phyloP scores from a whole-genome alignment of 2,329 filamentous ascomycete genomes.

The Monilinia fructicola region DNA sequence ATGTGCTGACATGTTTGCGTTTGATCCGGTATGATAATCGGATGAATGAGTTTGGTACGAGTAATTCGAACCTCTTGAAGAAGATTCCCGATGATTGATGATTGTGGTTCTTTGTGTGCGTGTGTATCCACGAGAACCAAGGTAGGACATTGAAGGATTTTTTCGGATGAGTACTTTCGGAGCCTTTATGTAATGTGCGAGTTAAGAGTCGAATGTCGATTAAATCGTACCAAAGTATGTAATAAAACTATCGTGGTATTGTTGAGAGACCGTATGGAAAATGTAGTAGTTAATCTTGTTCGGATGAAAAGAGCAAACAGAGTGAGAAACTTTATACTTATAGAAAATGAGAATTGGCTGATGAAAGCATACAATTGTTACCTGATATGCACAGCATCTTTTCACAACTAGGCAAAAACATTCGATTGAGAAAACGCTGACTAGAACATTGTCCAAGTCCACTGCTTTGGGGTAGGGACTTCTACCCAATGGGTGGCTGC shows the following conservation, averaged over 20 bases:
- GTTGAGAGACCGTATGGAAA: background rate
- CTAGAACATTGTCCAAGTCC: background rate
- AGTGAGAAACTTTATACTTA: slow-evolving; percentile 11
- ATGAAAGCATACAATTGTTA: slow-evolving; percentile 11
- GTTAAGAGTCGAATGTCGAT: background rate
- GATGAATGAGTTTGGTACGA: slow-evolving; percentile 12
- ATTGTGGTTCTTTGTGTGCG: background rate
- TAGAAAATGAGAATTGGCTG: slow-evolving; percentile 5
- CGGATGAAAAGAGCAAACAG: slow-evolving; percentile 15
- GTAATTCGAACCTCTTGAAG: slow-evolving; percentile 6
- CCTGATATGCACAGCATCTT: background rate
- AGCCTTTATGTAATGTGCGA: slow-evolving; percentile 6
- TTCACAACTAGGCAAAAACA: background rate
- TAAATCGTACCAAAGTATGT: background rate
- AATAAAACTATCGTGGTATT: background rate
- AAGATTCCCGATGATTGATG: slow-evolving; percentile 5
- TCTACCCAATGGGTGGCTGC: slow-evolving; percentile 14
- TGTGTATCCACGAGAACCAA: slow-evolving; percentile 19
- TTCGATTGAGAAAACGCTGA: background rate
- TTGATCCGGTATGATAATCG: slow-evolving; percentile 7
- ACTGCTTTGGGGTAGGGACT: background rate
- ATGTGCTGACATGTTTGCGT: slow-evolving; percentile 5
- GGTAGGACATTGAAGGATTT: slow-evolving; percentile 7
- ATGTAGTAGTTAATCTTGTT: slow-evolving; percentile 12
- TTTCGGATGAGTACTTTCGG: slow-evolving; percentile 8